Conservation (phyloP, 2,329 filamentous ascomycete species). For the Neofusicoccum parvum region DNA sequence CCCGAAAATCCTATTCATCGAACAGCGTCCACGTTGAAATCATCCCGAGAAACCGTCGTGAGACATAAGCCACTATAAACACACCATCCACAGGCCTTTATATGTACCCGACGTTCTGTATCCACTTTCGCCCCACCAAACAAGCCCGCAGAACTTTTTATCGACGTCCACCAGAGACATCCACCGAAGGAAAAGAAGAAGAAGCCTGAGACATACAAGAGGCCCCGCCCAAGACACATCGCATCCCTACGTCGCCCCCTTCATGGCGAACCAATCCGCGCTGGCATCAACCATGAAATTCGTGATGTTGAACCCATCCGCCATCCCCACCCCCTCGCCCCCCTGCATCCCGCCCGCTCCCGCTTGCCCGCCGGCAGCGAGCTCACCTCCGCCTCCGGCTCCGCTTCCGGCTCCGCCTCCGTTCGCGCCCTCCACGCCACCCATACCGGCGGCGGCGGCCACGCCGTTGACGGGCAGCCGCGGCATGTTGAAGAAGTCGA, state of each 20-base stretch:
- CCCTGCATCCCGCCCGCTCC: neutral
- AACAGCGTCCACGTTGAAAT: too few species aligned
- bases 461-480: constrained; percentile 56
- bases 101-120: too few species aligned
- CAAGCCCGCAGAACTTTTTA: too few species aligned
- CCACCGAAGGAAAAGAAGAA: neutral
- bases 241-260: constrained; percentile 31
- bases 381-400: neutral
- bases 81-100: too few species aligned
- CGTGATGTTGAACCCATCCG: constrained; percentile 66
- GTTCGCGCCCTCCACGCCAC: neutral
- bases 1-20: too few species aligned
- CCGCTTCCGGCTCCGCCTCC: neutral
- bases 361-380: constrained; percentile 7
- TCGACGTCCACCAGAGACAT: too few species aligned
- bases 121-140: too few species aligned
- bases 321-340: neutral
- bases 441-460: constrained; percentile 24
- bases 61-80: too few species aligned
- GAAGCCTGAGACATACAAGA: neutral
- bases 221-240: too few species aligned
- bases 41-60: too few species aligned
- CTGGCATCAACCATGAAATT: constrained; percentile 76
- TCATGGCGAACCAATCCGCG: constrained; percentile 72
- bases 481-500: constrained; percentile 93